Percentiles rank a stretch among this genome's conserved stretches.
Evolutionary conservation across 257 asterid genomes (phyloP).

Genomic region (Osmanthus fragrans): DNA sequence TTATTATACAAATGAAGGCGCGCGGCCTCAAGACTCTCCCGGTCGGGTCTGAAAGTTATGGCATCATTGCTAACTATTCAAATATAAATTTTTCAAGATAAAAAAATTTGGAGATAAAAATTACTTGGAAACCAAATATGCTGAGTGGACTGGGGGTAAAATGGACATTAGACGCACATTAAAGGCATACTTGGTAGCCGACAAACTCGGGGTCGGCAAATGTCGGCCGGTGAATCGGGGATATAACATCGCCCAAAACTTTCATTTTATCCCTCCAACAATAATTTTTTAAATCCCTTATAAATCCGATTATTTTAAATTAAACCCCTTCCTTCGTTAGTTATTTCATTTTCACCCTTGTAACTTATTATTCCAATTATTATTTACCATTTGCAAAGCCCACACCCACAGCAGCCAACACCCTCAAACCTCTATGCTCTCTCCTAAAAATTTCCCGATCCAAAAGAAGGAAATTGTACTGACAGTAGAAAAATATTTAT

Average conservation of each 20-base stretch:
- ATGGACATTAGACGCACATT: slow-evolving; percentile 23
- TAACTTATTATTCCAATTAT: slow-evolving; percentile 42
- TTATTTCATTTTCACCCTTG: slow-evolving; percentile 15
- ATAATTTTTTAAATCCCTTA: slow-evolving; percentile 25
- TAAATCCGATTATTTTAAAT: neutral
- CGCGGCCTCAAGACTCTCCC: no score
- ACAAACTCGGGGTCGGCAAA: slow-evolving; percentile 74
- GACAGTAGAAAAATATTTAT: neutral
- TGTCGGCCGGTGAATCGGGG: slow-evolving; percentile 73
- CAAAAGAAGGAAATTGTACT: slow-evolving; percentile 8
- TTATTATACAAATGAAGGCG: no score
- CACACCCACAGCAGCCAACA: neutral
- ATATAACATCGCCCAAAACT: slow-evolving; percentile 45
- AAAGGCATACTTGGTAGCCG: slow-evolving; percentile 52
- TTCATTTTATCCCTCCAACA: slow-evolving; percentile 19
- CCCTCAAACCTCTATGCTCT: neutral
- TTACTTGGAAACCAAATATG: neutral
- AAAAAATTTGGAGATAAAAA: no score
- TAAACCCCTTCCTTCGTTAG: slow-evolving; percentile 6
- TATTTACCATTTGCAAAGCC: slow-evolving; percentile 31
- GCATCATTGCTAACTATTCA: no score
- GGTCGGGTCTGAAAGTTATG: no score
- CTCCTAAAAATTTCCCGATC: slow-evolving; percentile 32
- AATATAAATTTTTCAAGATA: no score
- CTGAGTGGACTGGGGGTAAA: slow-evolving; percentile 14